phyloP scores from a whole-genome alignment of 768 basidiomycete species.

The Agrocybe pediades region DNA sequence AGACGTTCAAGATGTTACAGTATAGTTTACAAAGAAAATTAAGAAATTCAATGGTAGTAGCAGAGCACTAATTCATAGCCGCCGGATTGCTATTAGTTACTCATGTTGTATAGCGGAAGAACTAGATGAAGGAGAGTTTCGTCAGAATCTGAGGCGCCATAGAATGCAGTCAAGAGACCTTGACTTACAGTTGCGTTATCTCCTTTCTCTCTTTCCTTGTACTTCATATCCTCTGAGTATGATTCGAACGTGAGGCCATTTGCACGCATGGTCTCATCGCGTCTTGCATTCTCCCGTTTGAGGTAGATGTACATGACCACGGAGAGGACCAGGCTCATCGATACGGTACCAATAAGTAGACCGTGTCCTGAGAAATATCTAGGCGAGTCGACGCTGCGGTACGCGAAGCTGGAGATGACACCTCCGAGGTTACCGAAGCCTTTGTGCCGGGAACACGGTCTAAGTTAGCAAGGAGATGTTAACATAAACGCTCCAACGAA shows the following conservation, averaged over 20 bases:
- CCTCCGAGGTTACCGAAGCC: slow-evolving; percentile 34
- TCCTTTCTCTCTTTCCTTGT: slow-evolving; percentile 28
- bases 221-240: slow-evolving; percentile 31
- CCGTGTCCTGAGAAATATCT: slow-evolving; percentile 33
- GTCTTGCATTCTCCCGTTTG: slow-evolving; percentile 25
- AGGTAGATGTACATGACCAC: slow-evolving; percentile 30
- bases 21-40: too few relatives aligned
- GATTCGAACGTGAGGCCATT: slow-evolving; percentile 26
- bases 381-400: slow-evolving; percentile 27
- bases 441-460: background rate
- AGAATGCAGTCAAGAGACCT: too few relatives aligned
- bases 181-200: slow-evolving; percentile 32
- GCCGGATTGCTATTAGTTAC: slow-evolving; percentile 13
- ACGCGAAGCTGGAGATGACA: slow-evolving; percentile 31
- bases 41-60: too few relatives aligned
- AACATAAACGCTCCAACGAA: too few relatives aligned
- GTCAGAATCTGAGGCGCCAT: background rate
- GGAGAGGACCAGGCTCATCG: slow-evolving; percentile 26
- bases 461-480: too few relatives aligned
- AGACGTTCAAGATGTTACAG: too few relatives aligned
- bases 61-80: too few relatives aligned
- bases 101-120: slow-evolving; percentile 33
- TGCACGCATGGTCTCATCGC: slow-evolving; percentile 23
- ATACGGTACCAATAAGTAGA: slow-evolving; percentile 28
- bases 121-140: slow-evolving; percentile 16